These are phyloP conservation scores for Candida frijolesensis DNA, from an alignment of 1,139 yeast species.

Conservation along the genomic window DNA sequence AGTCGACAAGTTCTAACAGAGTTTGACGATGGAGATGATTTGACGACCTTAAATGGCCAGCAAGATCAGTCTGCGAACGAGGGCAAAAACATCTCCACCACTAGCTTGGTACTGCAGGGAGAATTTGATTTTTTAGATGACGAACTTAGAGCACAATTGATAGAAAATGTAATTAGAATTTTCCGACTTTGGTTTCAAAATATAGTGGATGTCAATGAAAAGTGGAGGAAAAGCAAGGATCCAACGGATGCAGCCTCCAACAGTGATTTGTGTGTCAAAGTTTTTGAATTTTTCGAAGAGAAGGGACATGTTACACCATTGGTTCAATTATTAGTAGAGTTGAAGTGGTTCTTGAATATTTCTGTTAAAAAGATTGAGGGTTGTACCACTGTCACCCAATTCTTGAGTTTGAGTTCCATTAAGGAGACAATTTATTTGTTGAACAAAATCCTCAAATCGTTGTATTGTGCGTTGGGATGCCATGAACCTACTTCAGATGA, in stretches of 20 bases:
- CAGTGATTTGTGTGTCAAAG: constrained; percentile 8
- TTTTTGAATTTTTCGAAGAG: constrained; percentile 17
- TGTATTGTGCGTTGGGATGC: constrained; percentile 19
- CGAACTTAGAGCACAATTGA: constrained; percentile 27
- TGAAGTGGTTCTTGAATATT: constrained; percentile 24
- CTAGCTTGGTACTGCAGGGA: background rate
- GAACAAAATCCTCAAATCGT: constrained; percentile 26
- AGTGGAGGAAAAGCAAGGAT: constrained; percentile 7
- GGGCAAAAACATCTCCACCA: background rate
- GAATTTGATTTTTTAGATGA: constrained; percentile 29
- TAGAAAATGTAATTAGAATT: constrained; percentile 28
- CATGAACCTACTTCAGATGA: constrained; percentile 19
- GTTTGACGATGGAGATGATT: constrained; percentile 32
- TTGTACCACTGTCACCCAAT: constrained; percentile 17
- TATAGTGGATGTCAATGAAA: constrained; percentile 19
- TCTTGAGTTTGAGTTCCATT: constrained; percentile 23
- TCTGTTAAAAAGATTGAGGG: constrained; percentile 20
- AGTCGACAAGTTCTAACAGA: constrained; percentile 10
- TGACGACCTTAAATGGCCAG: constrained; percentile 26
- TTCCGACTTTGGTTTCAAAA: constrained; percentile 27
- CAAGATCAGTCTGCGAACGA: background rate
- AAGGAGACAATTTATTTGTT: constrained; percentile 32
- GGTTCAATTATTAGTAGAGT: constrained; percentile 18
- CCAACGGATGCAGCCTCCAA: background rate
- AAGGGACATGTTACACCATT: constrained; percentile 13